These are phyloP conservation scores for Verbascum thapsus DNA, from an alignment of 257 asterid genomes.

Conservation along the genomic window DNA sequence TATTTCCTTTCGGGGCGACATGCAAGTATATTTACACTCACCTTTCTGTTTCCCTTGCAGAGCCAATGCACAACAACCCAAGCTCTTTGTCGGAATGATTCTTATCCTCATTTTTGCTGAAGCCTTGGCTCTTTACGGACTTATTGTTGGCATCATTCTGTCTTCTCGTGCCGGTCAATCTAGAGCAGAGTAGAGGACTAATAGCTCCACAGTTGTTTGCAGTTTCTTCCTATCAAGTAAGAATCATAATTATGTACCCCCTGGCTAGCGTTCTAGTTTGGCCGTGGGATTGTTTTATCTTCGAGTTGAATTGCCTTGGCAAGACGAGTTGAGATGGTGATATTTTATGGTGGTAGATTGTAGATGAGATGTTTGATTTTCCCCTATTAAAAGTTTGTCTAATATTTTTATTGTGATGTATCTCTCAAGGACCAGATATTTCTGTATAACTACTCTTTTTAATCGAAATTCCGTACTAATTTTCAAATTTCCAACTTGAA, in stretches of 20 bases:
- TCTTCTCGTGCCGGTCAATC: slow-evolving; percentile 74
- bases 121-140: slow-evolving; percentile 64
- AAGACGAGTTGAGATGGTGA: slow-evolving; percentile 29
- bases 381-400: slow-evolving; percentile 32
- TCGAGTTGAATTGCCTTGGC: slow-evolving; percentile 28
- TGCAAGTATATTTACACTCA: background rate
- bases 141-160: slow-evolving; percentile 64
- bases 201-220: slow-evolving; percentile 1
- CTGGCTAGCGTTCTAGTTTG: slow-evolving; percentile 24
- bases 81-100: slow-evolving; percentile 65
- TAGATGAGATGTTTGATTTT: slow-evolving; percentile 34
- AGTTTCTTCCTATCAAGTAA: slow-evolving; percentile 25
- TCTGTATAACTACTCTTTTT: slow-evolving; percentile 22
- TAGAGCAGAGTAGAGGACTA: slow-evolving; percentile 51
- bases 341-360: slow-evolving; percentile 35
- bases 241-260: slow-evolving; percentile 26
- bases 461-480: background rate
- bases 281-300: slow-evolving; percentile 15
- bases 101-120: slow-evolving; percentile 60
- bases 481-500: too few species aligned
- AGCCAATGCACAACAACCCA: slow-evolving; percentile 67
- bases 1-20: background rate
- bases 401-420: slow-evolving; percentile 18
- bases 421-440: slow-evolving; percentile 29
- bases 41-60: slow-evolving; percentile 35